These are phyloP conservation scores for Penicillium fimorum DNA, from an alignment of 495 filamentous ascomycete genomes.

Conservation along the genomic window DNA sequence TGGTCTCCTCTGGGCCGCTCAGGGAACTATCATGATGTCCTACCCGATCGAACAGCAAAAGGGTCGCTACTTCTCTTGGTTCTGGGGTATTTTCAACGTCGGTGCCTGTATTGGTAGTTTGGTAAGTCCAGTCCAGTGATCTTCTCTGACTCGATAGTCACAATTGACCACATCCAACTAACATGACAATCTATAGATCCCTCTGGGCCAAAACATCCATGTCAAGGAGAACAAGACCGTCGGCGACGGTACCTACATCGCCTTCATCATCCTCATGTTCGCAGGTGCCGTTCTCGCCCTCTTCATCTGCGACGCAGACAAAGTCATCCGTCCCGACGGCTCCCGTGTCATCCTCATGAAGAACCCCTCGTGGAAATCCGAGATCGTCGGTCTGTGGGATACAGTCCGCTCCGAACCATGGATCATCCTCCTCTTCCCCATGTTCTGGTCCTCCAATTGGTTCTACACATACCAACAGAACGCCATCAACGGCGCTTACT, in stretches of 20 bases:
- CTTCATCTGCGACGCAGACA: slow-evolving; percentile 55
- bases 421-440: slow-evolving; percentile 49
- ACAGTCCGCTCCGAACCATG: slow-evolving; percentile 37
- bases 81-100: slow-evolving; percentile 56
- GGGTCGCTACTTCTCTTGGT: slow-evolving; percentile 50
- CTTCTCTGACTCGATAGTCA: background rate
- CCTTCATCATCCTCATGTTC: slow-evolving; percentile 50
- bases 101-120: slow-evolving; percentile 50
- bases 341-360: slow-evolving; percentile 78
- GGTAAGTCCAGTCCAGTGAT: slow-evolving; percentile 23
- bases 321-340: slow-evolving; percentile 73
- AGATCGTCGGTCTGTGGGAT: slow-evolving; percentile 43
- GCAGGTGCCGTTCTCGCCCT: slow-evolving; percentile 59
- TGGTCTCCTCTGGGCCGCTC: slow-evolving; percentile 50
- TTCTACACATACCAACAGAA: slow-evolving; percentile 75
- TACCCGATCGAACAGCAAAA: slow-evolving; percentile 49
- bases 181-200: slow-evolving; percentile 15
- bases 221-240: slow-evolving; percentile 38
- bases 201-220: slow-evolving; percentile 48
- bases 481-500: slow-evolving; percentile 47
- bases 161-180: background rate
- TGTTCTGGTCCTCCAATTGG: slow-evolving; percentile 67
- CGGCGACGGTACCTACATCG: slow-evolving; percentile 52
- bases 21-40: slow-evolving; percentile 56
- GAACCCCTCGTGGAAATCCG: slow-evolving; percentile 65